Conservation (phyloP, 208 protist genomes). For the Crithidia brevicula region DNA sequence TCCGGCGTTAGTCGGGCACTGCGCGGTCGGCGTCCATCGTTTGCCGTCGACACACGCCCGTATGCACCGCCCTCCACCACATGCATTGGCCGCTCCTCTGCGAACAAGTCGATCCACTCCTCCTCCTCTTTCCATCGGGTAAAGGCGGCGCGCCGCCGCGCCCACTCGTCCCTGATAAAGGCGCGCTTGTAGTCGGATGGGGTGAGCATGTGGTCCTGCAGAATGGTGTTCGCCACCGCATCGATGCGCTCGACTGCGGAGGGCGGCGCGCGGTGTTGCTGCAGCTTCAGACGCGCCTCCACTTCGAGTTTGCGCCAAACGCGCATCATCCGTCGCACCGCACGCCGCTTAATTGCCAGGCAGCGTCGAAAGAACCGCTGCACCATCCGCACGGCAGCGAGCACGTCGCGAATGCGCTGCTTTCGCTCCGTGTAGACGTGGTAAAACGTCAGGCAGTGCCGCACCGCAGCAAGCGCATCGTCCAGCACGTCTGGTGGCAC, state of each 20-base stretch:
- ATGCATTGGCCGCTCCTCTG: neutral
- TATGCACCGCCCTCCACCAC: no score
- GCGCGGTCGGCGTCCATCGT: neutral
- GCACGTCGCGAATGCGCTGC: slow-evolving; percentile 22
- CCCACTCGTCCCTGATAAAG: slow-evolving; percentile 71
- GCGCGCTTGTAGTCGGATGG: slow-evolving; percentile 64
- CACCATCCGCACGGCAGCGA: slow-evolving; percentile 44
- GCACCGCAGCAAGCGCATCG: slow-evolving; percentile 17
- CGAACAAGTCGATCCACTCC: slow-evolving; percentile 31
- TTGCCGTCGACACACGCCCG: no score
- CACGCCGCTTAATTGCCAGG: slow-evolving; percentile 56
- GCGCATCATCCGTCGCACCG: slow-evolving; percentile 62
- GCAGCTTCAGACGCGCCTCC: slow-evolving; percentile 60
- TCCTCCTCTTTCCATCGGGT: slow-evolving; percentile 48
- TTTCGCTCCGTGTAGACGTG: slow-evolving; percentile 22
- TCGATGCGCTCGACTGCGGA: slow-evolving; percentile 59
- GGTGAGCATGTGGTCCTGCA: slow-evolving; percentile 87
- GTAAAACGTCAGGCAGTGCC: slow-evolving; percentile 35
- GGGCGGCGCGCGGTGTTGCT: slow-evolving; percentile 52
- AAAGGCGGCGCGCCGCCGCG: slow-evolving; percentile 38
- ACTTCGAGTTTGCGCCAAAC: slow-evolving; percentile 72
- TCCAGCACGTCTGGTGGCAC: slow-evolving; percentile 25
- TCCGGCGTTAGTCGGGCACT: slow-evolving; percentile 18
- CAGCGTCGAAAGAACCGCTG: slow-evolving; percentile 80
- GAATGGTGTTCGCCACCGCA: slow-evolving; percentile 67